A percentile compares a stretch with the other conserved stretches of the same genome.
phyloP scores from a whole-genome alignment of 768 basidiomycete genomes.

The Tremella fuciformis region DNA sequence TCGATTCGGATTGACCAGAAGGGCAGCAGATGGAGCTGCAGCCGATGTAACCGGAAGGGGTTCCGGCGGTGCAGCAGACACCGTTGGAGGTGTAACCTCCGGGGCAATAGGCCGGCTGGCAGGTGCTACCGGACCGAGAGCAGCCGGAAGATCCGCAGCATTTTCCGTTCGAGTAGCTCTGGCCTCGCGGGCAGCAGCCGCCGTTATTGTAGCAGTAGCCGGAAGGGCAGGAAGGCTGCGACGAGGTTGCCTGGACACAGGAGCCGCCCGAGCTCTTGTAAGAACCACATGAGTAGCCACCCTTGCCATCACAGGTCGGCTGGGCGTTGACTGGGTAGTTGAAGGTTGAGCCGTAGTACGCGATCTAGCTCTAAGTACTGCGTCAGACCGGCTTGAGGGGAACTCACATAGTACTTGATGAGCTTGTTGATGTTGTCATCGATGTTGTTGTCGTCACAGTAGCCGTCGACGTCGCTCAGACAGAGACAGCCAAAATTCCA shows the following conservation, averaged over 20 bases:
- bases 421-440: constrained; percentile 16
- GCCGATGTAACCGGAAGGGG: constrained; percentile 26
- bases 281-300: constrained; percentile 42
- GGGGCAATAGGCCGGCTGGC: constrained; percentile 28
- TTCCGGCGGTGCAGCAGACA: constrained; percentile 29
- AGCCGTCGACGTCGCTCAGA: constrained; percentile 34
- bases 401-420: constrained; percentile 32
- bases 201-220: constrained; percentile 33
- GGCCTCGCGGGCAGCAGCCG: constrained; percentile 40
- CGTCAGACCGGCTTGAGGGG: neutral
- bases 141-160: constrained; percentile 39
- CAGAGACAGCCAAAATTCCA: constrained; percentile 48
- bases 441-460: constrained; percentile 30
- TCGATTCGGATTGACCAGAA: constrained; percentile 32
- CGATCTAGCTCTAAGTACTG: neutral
- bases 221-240: constrained; percentile 20
- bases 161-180: constrained; percentile 34
- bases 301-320: constrained; percentile 43
- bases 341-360: constrained; percentile 22
- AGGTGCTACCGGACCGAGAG: constrained; percentile 17
- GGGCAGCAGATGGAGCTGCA: constrained; percentile 36
- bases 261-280: constrained; percentile 20
- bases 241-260: constrained; percentile 20
- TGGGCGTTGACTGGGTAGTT: constrained; percentile 41
- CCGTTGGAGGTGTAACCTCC: constrained; percentile 19